phyloP scores from a whole-genome alignment of 2,329 filamentous ascomycete genomes.

The Monilinia polystroma region DNA sequence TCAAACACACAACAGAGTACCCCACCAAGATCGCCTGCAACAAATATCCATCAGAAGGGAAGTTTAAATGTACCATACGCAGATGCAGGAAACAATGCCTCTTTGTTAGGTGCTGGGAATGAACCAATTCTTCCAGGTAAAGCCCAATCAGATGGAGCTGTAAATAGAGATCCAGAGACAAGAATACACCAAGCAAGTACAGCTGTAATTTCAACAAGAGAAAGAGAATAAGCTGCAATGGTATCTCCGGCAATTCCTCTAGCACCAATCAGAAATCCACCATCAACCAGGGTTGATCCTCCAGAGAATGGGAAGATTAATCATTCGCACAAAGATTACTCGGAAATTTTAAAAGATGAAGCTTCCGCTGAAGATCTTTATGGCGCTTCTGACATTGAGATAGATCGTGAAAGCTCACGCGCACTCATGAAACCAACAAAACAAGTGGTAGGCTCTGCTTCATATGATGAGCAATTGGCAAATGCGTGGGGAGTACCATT shows the following conservation, averaged over 20 bases:
- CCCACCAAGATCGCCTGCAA: neutral
- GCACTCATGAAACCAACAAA: neutral
- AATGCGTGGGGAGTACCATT: conserved; percentile 5
- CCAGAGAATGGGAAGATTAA: neutral
- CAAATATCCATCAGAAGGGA: neutral
- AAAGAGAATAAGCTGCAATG: neutral
- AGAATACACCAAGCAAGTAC: neutral
- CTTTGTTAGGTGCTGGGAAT: neutral
- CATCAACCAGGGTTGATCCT: neutral
- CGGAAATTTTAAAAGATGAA: neutral
- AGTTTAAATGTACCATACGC: neutral
- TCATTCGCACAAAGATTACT: neutral
- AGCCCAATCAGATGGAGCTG: neutral
- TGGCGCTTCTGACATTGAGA: neutral
- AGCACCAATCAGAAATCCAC: neutral
- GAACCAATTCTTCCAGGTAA: neutral
- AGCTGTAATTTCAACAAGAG: neutral
- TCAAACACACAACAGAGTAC: neutral
- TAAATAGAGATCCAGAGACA: neutral
- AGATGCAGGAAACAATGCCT: neutral
- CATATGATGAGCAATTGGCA: neutral
- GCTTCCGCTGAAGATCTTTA: neutral
- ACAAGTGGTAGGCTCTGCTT: neutral
- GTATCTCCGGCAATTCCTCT: neutral
- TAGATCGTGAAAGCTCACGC: neutral